phyloP scores from a whole-genome alignment of 2,329 filamentous ascomycete species.

The Coniosporium uncinatum region DNA sequence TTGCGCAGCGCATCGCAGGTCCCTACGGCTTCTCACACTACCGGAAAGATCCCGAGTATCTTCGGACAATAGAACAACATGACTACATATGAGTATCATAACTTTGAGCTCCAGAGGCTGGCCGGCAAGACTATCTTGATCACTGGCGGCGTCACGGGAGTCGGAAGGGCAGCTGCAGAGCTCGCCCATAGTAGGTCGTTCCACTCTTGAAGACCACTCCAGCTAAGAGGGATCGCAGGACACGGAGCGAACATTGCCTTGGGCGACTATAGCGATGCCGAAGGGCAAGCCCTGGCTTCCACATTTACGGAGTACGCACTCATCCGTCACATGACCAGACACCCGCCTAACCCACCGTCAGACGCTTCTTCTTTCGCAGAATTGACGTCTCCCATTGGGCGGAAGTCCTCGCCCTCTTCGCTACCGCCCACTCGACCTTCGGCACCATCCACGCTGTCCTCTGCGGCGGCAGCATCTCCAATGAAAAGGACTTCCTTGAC shows the following conservation, averaged over 20 bases:
- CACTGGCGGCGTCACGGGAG: background rate
- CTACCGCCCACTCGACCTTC: conserved; percentile 10
- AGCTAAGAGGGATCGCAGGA: background rate
- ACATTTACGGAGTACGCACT: background rate
- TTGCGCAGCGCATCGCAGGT: no score
- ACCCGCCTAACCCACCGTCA: no score
- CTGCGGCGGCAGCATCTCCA: background rate
- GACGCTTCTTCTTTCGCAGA: conserved; percentile 9
- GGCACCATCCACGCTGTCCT: background rate
- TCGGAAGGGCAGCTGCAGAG: background rate
- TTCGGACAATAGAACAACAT: background rate
- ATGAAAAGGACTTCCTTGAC: background rate
- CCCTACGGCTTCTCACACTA: no score
- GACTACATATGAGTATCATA: background rate
- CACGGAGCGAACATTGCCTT: background rate
- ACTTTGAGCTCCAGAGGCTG: background rate
- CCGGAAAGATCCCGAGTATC: no score
- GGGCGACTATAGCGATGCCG: background rate
- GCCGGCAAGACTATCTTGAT: background rate
- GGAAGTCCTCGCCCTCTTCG: conserved; percentile 14
- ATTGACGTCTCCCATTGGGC: conserved; percentile 17
- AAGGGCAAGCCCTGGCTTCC: background rate
- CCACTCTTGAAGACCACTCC: no score
- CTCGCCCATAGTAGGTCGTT: background rate
- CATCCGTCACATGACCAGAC: no score